phyloP scores from a whole-genome alignment of 345 rosid species.

The Excoecaria agallocha region DNA sequence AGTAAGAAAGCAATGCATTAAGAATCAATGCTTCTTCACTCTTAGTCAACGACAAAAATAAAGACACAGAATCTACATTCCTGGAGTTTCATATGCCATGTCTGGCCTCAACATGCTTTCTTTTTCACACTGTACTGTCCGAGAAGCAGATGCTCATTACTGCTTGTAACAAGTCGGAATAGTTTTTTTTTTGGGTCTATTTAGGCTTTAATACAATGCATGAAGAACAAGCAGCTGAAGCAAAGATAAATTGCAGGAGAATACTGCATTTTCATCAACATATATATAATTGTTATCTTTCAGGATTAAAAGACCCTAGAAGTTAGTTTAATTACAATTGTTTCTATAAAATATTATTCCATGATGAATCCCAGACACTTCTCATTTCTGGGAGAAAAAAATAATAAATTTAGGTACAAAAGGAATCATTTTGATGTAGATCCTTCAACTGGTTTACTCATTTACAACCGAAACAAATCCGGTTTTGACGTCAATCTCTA shows the following conservation, averaged over 20 bases:
- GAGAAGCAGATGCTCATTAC: no score
- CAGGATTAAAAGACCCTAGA: no score
- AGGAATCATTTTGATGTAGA: constrained; percentile 22
- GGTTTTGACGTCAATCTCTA: constrained; percentile 22
- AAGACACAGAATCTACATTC: not conserved
- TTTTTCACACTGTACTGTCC: no score
- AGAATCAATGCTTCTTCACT: not conserved
- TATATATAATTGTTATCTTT: not conserved
- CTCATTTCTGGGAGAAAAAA: constrained; percentile 9
- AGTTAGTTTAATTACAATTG: constrained; percentile 11
- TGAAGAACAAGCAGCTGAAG: not conserved
- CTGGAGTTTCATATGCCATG: not conserved
- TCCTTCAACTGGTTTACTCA: constrained; percentile 23
- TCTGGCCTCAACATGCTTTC: constrained; percentile 11
- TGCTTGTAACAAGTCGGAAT: not conserved
- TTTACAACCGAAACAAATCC: constrained; percentile 31
- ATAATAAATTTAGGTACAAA: constrained; percentile 12
- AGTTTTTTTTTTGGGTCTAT: not conserved
- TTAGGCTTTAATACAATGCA: no score
- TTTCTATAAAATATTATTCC: constrained; percentile 12
- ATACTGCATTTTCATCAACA: not conserved
- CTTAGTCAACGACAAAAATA: not conserved
- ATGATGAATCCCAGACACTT: not conserved
- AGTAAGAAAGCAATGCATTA: not conserved
- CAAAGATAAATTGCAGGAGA: not conserved